phyloP scores from a whole-genome alignment of 2,329 filamentous ascomycete species.

The Scytalidium sp. region DNA sequence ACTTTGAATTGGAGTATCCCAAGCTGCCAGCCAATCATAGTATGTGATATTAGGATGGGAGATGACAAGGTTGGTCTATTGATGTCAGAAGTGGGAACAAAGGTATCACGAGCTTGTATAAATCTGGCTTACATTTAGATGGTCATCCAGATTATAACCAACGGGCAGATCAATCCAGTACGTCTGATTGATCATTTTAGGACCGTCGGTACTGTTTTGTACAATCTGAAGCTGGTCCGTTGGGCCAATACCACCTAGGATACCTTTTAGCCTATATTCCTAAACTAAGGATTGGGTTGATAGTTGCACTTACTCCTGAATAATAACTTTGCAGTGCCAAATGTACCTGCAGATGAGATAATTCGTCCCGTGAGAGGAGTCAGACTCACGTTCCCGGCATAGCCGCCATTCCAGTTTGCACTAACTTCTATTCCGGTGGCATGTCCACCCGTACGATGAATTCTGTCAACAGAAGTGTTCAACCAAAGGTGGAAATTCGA shows the following conservation, averaged over 20 bases:
- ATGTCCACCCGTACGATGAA: slow-evolving; percentile 60
- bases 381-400: slow-evolving; percentile 57
- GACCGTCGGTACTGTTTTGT: slow-evolving; percentile 15
- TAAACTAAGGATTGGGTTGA: slow-evolving; percentile 33
- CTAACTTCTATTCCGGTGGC: slow-evolving; percentile 69
- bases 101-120: slow-evolving; percentile 2
- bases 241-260: slow-evolving; percentile 27
- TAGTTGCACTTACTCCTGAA: slow-evolving; percentile 47
- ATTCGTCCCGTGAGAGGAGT: slow-evolving; percentile 60
- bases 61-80: slow-evolving; percentile 45
- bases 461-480: slow-evolving; percentile 63
- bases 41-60: slow-evolving; percentile 49
- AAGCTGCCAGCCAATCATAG: slow-evolving; percentile 66
- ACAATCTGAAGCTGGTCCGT: slow-evolving; percentile 34
- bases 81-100: slow-evolving; percentile 3
- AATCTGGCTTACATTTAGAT: slow-evolving; percentile 43
- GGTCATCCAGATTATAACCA: slow-evolving; percentile 56
- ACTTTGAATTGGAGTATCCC: slow-evolving; percentile 39
- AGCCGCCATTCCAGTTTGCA: slow-evolving; percentile 48
- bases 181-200: slow-evolving; percentile 44
- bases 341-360: slow-evolving; percentile 65
- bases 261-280: slow-evolving; percentile 24
- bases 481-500: slow-evolving; percentile 66
- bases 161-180: slow-evolving; percentile 59
- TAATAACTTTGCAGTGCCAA: slow-evolving; percentile 67